Base-by-base conservation (phyloP, 2,329 filamentous ascomycete genomes). In the Lachnellula subtilissima region DNA sequence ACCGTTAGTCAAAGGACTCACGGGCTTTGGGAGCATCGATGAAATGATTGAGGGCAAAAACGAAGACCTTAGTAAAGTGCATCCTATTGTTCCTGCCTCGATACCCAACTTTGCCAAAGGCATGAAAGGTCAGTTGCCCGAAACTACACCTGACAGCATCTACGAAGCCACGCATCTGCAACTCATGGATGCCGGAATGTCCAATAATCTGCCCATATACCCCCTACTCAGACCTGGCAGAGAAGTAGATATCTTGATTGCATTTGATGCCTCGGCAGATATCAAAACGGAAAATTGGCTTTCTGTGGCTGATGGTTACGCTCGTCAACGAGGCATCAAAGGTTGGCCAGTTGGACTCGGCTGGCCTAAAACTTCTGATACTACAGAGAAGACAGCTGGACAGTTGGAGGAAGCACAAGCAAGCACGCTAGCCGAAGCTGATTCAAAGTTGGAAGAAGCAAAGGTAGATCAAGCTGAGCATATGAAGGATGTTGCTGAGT, bases 171-270 rank as follows among this genome's bases (percentile, higher is more conserved):
- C 86, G 46, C 87, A 96, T 69, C 78, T 93, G 17, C 86, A 89
- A 61, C 79, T 93, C 15, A 97, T 97, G 92, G 94, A 99, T 71
- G 92, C 94, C 1, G 94, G 94, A 50, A 99, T 99, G 94, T 95
- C 89, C 62, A 97, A 99, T 70, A 99, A 99, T 68, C 78, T 99
- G 8, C 94, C 94, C 1, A 92, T 97, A 43, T 99, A 99, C 70
- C 94, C 94, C 0, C 80, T 97, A 3, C 84, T 99, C 17, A 85
- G 94, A 11, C 91, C 91, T 0, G 93, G 92, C 2, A 83, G 94
- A 37, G 82, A 96, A 55, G 87, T 99, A 5, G 94, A 99, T 65
- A 81, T 99, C 45, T 77, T 97, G 47, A 83, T 99, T 47, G 90
- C 92, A 3, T 99, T 99, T 70, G 94, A 99, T 70, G 91, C 91